Conservation (phyloP, 108 stramenopile genomes). For the Conticribra guillardii region DNA sequence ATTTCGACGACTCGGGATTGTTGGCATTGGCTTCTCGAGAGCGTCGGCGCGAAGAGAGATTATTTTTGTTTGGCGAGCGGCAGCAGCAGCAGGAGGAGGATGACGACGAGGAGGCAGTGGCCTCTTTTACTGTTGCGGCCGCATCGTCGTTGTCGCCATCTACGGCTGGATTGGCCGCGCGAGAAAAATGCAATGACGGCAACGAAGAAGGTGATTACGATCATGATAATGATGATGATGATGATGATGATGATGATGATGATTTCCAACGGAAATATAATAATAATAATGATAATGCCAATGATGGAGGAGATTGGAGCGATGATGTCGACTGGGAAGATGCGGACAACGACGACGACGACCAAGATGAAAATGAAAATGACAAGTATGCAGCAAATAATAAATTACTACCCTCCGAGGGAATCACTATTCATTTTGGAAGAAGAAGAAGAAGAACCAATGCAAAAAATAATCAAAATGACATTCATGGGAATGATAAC, state of each 20-base stretch:
- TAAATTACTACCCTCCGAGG: conserved; percentile 34
- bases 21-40: conserved; percentile 30
- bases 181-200: not conserved
- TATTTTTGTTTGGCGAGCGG: not conserved
- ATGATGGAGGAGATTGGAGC: conserved; percentile 41
- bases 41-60: not conserved
- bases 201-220: not conserved
- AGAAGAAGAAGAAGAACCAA: conserved; percentile 11
- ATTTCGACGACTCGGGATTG: conserved; percentile 45
- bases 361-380: conserved; percentile 5
- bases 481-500: not conserved
- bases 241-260: not conserved
- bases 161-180: no score
- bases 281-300: not conserved
- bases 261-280: not conserved
- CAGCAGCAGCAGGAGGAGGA: no score
- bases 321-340: conserved; percentile 52
- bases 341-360: conserved; percentile 16
- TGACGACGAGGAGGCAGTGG: not conserved
- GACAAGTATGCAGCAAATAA: no score
- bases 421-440: conserved; percentile 30
- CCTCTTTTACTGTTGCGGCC: conserved; percentile 2
- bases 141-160: not conserved
- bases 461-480: conserved; percentile 6
- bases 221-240: not conserved